Base-by-base conservation (phyloP, 208 protist genomes). In the Acanthamoeba healyi region DNA sequence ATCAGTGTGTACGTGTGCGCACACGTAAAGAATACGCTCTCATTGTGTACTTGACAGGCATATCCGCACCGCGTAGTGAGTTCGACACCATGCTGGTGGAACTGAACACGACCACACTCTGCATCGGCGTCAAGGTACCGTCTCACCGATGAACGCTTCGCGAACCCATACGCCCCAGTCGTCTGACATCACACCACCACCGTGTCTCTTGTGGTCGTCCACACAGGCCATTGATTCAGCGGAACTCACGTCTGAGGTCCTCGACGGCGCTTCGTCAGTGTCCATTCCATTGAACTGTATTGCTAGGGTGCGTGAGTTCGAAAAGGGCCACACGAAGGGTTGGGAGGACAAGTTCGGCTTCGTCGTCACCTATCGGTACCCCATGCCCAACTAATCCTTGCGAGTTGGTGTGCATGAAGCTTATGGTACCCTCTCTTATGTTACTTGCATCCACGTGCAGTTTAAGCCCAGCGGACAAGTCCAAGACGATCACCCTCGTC, bases 321-420 rank as follows among this genome's bases (percentile, higher is more conserved):
- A 67, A 5, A 67, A 67, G 61, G 61, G 61, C 1, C 7, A 67
- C 61, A 67, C 61, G n/a, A 67, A 67, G 29, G 61, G 61, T 29
- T 67, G 61, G 61, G 61, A 67, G 61, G 29, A 19, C 61, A 67
- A 67, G 61, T 67, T 67, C 3, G 61, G 61, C n/a, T 36, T 67
- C 12, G 24, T 67, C 29, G 36, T 67, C 61, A 67, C 61, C 61
- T 67, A 67, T 19, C 24, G 61, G 61, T 67, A 19, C 49, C 49
- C 6, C 56, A 63, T 63, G 14, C 17, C 22, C 56, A 63, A 14
- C 14, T 24, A 6, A 67, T 26, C n/a, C n/a, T n/a, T n/a, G n/a
- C n/a, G n/a, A n/a, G n/a, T n/a, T n/a, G n/a, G n/a, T n/a, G n/a
- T n/a, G n/a, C n/a, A n/a, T n/a, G n/a, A n/a, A n/a, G n/a, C n/a